A percentile compares a stretch with the other conserved stretches of the same genome.
phyloP scores from a whole-genome alignment of 257 asterid species.

The Penstemon newberryi region DNA sequence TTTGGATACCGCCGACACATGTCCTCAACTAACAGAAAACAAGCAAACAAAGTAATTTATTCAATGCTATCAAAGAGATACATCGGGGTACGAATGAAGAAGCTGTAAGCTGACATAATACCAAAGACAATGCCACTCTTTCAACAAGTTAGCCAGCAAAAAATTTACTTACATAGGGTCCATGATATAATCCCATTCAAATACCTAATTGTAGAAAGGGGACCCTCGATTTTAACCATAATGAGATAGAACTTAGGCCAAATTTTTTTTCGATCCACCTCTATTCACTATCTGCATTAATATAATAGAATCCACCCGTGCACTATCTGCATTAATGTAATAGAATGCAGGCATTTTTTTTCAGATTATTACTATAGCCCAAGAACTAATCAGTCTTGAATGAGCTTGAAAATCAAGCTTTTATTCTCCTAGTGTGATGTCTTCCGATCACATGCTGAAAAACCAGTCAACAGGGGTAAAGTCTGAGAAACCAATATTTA shows the following conservation, averaged over 20 bases:
- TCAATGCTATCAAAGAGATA: slow-evolving; percentile 21
- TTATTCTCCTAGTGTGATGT: background rate
- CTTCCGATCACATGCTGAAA: background rate
- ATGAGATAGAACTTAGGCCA: background rate
- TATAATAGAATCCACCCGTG: slow-evolving; percentile 10
- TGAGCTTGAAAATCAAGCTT: background rate
- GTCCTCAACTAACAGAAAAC: slow-evolving; percentile 60
- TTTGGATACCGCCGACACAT: slow-evolving; percentile 90
- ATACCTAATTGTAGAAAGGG: background rate
- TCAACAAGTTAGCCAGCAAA: slow-evolving; percentile 13
- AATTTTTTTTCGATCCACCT: too few species aligned
- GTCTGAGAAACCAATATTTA: background rate
- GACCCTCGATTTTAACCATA: slow-evolving; percentile 5
- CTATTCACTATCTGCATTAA: background rate
- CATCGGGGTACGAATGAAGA: background rate
- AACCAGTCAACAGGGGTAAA: background rate
- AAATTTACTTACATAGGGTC: background rate
- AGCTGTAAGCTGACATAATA: background rate
- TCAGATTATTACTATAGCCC: background rate
- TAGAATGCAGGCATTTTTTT: background rate
- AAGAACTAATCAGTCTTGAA: background rate
- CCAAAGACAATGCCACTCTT: background rate
- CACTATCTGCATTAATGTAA: background rate
- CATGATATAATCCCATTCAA: background rate
- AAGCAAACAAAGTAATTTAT: slow-evolving; percentile 23